A percentile compares a stretch with the other conserved stretches of the same genome.
phyloP scores from a whole-genome alignment of 2,329 filamentous ascomycete genomes.

The Exophiala xenobiotica region DNA sequence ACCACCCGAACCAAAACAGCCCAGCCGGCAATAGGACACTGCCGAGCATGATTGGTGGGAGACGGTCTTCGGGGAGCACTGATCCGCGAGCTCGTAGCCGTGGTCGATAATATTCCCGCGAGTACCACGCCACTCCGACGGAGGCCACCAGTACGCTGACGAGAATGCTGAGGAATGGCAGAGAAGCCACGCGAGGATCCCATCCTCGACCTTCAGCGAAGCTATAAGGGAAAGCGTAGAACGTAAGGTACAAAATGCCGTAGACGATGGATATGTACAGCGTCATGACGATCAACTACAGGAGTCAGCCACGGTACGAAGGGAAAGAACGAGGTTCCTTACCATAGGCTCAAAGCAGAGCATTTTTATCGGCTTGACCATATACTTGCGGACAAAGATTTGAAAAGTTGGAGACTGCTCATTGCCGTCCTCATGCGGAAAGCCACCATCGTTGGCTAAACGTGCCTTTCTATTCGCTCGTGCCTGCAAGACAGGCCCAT shows the following conservation, averaged over 20 bases:
- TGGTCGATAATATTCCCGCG: constrained; percentile 68
- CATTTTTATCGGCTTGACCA: constrained; percentile 63
- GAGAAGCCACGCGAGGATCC: constrained; percentile 68
- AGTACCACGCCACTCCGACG: constrained; percentile 68
- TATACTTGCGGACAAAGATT: constrained; percentile 21
- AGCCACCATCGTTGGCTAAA: neutral
- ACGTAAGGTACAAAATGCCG: constrained; percentile 82
- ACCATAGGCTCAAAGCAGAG: constrained; percentile 65
- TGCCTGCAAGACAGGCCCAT: constrained; percentile 32
- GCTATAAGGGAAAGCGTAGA: constrained; percentile 86
- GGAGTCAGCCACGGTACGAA: too few species aligned
- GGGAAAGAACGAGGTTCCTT: too few species aligned
- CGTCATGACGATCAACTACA: constrained; percentile 68
- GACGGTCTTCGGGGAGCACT: constrained; percentile 62
- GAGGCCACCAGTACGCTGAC: constrained; percentile 53
- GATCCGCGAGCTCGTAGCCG: constrained; percentile 69
- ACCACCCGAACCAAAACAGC: constrained; percentile 60
- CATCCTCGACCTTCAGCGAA: constrained; percentile 74
- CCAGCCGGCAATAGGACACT: constrained; percentile 54
- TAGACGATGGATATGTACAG: constrained; percentile 74
- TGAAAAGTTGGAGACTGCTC: constrained; percentile 16
- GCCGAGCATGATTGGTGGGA: constrained; percentile 57
- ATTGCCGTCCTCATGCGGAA: constrained; percentile 21
- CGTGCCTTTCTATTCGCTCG: constrained; percentile 31
- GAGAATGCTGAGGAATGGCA: constrained; percentile 74